Evolutionary conservation across 2,329 filamentous ascomycete genomes (phyloP).

Genomic region (Orbilia blumenaviensis): DNA sequence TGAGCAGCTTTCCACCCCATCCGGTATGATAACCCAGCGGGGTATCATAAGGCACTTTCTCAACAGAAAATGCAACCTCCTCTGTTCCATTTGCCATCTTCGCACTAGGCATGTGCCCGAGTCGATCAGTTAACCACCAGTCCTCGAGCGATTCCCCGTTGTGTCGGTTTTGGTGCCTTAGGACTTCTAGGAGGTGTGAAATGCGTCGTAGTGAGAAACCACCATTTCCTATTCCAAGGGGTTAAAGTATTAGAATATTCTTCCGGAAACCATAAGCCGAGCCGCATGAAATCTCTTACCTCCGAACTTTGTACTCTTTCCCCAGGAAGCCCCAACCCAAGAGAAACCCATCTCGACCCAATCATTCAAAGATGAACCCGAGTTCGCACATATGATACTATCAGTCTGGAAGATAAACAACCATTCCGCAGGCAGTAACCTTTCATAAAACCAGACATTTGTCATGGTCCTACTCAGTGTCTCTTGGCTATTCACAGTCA

Average conservation of each 20-base stretch:
- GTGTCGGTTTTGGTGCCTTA: slow-evolving; percentile 64
- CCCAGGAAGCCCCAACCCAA: slow-evolving; percentile 64
- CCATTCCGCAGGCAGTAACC: slow-evolving; percentile 66
- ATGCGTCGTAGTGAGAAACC: slow-evolving; percentile 68
- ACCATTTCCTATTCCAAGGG: slow-evolving; percentile 66
- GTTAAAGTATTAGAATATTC: slow-evolving; percentile 58
- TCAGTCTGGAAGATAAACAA: slow-evolving; percentile 68
- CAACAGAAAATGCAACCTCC: slow-evolving; percentile 66
- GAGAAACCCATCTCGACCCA: slow-evolving; percentile 67
- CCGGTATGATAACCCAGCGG: slow-evolving; percentile 71
- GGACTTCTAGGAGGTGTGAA: slow-evolving; percentile 66
- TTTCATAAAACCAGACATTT: slow-evolving; percentile 66
- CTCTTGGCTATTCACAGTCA: slow-evolving; percentile 66
- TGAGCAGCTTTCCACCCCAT: slow-evolving; percentile 64
- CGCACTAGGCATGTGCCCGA: slow-evolving; percentile 65
- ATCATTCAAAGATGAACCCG: slow-evolving; percentile 63
- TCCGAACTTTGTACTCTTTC: slow-evolving; percentile 55
- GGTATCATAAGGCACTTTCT: slow-evolving; percentile 64
- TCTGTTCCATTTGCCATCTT: slow-evolving; percentile 67
- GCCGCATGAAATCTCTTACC: no score
- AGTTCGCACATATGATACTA: slow-evolving; percentile 68
- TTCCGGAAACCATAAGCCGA: slow-evolving; percentile 64
- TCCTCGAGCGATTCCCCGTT: slow-evolving; percentile 65
- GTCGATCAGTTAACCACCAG: slow-evolving; percentile 67
- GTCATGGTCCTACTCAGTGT: slow-evolving; percentile 67